Conservation (phyloP, 805 yeast species). For the Pichia gijzeniarum region DNA sequence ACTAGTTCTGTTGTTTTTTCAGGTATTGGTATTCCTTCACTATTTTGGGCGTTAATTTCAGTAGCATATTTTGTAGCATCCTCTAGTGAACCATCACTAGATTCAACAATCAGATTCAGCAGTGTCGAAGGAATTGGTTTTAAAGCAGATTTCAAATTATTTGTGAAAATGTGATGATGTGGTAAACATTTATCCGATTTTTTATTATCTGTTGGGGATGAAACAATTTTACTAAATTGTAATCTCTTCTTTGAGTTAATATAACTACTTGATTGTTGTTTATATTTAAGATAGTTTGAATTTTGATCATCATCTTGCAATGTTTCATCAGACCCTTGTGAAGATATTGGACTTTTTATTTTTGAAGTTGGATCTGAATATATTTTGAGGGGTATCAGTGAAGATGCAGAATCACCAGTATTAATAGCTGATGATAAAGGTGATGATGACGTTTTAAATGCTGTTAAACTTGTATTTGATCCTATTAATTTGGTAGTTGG, state of each 20-base stretch:
- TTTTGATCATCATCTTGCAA: neutral
- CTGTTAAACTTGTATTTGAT: neutral
- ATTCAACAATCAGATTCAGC: slow-evolving; percentile 50
- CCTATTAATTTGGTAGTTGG: neutral
- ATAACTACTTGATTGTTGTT: neutral
- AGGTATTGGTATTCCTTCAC: slow-evolving; percentile 59
- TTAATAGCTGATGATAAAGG: neutral
- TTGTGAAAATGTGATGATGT: slow-evolving; percentile 19
- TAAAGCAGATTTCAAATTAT: slow-evolving; percentile 30
- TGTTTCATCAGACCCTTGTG: slow-evolving; percentile 9
- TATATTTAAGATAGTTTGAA: neutral
- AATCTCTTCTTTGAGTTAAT: neutral
- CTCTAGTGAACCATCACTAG: slow-evolving; percentile 51
- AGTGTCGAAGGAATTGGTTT: slow-evolving; percentile 24
- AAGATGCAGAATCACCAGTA: neutral
- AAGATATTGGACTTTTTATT: slow-evolving; percentile 5
- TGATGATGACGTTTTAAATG: neutral
- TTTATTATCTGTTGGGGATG: neutral
- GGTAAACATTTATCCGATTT: slow-evolving; percentile 35
- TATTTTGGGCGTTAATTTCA: slow-evolving; percentile 55
- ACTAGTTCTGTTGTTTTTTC: slow-evolving; percentile 51
- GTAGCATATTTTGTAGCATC: slow-evolving; percentile 69
- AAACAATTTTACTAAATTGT: neutral
- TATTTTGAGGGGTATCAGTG: slow-evolving; percentile 6
- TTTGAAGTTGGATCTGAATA: slow-evolving; percentile 1